Evolutionary conservation across 805 yeast genomes (phyloP).

Genomic region (Pichia nakasei): DNA sequence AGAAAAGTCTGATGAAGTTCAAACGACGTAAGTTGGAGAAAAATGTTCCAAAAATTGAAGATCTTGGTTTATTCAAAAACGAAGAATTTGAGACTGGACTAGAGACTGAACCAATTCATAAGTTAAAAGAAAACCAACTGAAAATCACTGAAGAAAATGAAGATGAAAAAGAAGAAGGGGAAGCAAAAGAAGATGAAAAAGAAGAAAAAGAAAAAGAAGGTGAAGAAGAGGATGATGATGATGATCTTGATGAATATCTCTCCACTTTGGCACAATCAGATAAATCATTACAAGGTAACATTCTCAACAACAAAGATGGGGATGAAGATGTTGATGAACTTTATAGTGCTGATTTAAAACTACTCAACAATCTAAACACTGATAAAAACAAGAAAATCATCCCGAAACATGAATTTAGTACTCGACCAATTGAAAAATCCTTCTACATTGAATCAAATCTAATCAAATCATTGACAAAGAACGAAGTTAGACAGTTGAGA

Average conservation of each 20-base stretch:
- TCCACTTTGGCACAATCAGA: not conserved
- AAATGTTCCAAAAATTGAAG: not conserved
- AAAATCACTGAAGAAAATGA: no score
- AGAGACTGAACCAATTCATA: no score
- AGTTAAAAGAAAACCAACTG: no score
- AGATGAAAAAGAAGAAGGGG: not conserved
- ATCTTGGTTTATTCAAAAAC: no score
- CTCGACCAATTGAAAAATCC: conserved; percentile 44
- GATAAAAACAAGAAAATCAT: conserved; percentile 41
- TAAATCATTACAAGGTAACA: not conserved
- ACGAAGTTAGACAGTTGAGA: conserved; percentile 50
- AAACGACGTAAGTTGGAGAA: not conserved
- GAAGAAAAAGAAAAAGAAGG: not conserved
- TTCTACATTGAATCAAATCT: conserved; percentile 60
- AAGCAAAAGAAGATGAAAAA: not conserved
- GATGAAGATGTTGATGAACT: conserved; percentile 23
- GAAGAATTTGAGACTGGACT: no score
- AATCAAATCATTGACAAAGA: conserved; percentile 35
- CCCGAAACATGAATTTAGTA: conserved; percentile 38
- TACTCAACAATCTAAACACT: conserved; percentile 25
- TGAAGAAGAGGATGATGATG: not conserved
- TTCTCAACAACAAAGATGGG: not conserved
- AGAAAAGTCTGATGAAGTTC: not conserved
- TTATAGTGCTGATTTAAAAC: conserved; percentile 20
- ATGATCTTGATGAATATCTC: not conserved